phyloP scores from a whole-genome alignment of 306 rosid species.

The Casuarina glauca region DNA sequence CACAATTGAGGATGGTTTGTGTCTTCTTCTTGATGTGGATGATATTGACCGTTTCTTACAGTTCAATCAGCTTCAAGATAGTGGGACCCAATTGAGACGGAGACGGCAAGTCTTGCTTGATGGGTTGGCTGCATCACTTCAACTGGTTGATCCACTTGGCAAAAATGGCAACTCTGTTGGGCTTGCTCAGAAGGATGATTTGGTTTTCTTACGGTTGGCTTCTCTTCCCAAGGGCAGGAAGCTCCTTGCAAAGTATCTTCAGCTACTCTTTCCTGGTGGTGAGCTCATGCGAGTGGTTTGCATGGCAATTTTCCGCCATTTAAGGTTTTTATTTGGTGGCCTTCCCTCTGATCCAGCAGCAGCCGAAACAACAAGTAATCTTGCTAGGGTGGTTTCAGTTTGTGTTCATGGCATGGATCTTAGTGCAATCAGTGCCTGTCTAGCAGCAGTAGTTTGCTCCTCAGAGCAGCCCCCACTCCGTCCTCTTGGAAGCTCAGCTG shows the following conservation, averaged over 20 bases:
- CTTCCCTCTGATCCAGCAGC: conserved; percentile 71
- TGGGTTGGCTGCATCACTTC: conserved; percentile 83
- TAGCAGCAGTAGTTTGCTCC: conserved; percentile 90
- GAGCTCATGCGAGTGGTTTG: conserved; percentile 85
- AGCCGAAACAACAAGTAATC: conserved; percentile 60
- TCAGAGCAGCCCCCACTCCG: conserved; percentile 91
- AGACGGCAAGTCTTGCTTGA: conserved; percentile 73
- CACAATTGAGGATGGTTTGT: conserved; percentile 84
- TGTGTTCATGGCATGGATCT: conserved; percentile 80
- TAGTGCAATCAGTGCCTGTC: conserved; percentile 88
- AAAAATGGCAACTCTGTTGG: conserved; percentile 62
- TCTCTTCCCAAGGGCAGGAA: conserved; percentile 91
- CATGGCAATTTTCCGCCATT: conserved; percentile 93
- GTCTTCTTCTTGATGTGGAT: conserved; percentile 94
- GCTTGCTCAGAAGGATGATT: conserved; percentile 77
- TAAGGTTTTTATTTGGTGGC: conserved; percentile 78
- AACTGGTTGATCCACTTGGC: conserved; percentile 86
- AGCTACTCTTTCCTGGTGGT: conserved; percentile 64
- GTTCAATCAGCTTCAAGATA: conserved; percentile 84
- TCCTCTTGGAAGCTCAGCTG: conserved; percentile 85
- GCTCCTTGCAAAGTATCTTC: conserved; percentile 73
- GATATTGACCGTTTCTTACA: conserved; percentile 92
- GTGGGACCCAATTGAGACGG: conserved; percentile 60
- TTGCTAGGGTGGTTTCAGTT: conserved; percentile 69
- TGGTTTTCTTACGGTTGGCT: conserved; percentile 75